Evolutionary conservation across 768 basidiomycete species (phyloP), one percentile per base, ranked within the genome.

Genomic region (Lyophyllum shimeji): DNA sequence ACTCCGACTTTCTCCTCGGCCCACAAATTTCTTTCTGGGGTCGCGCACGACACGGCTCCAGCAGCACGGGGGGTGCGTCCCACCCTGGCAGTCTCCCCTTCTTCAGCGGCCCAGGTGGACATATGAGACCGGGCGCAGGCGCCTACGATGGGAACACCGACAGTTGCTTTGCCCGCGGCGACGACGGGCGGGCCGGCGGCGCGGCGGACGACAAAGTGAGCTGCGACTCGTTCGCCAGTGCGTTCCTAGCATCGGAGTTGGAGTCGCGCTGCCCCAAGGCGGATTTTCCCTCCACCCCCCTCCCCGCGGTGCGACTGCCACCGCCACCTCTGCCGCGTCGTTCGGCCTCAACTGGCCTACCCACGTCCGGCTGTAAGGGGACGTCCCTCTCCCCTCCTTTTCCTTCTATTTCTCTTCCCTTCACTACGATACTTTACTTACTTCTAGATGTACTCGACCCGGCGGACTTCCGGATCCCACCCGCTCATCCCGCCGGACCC

Each of bases 211-310:
- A 56, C 8, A 52, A 33, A 13, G 55, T 33, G 15, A 47, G 18
- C 13, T 46, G 52, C 12, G 67, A 66, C 21, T 60, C 66, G 50
- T 69, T 69, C 33, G 65, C 65, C 7, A 46, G 48, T 34, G 64
- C 65, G 24, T 69, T 71, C 48, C 58, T 70, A 4, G n/a, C n/a
- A n/a, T n/a, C n/a, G n/a, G n/a, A n/a, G n/a, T n/a, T n/a, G n/a
- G n/a, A n/a, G 48, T 52, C 12, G 9, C 58, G 7, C 12, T 48
- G 12, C 42, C 51, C 1, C 51, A 39, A 25, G 9, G 43, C 31
- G 55, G 48, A 4, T 8, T 53, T 8, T 21, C 59, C 8, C n/a
- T 59, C 1, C 37, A 55, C 5, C 55, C 52, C 8, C 48, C n/a
- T n/a, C n/a, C n/a, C n/a, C n/a, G n/a, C n/a, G n/a, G n/a, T n/a